These are phyloP conservation scores for Aeminium ludgeri DNA, from an alignment of 495 filamentous ascomycete species.

Conservation along the genomic window DNA sequence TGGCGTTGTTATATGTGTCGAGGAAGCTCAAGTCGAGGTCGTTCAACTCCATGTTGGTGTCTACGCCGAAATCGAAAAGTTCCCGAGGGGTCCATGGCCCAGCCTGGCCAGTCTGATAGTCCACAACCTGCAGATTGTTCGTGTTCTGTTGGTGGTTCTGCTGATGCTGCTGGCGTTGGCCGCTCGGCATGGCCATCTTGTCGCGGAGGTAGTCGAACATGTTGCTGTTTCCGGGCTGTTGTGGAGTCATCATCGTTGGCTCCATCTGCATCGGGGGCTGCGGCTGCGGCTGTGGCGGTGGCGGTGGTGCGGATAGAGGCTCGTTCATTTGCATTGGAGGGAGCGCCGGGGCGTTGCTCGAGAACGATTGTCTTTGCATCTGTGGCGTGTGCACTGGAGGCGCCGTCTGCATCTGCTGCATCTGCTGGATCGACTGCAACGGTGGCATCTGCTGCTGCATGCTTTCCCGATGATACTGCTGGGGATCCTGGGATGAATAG, in stretches of 20 bases:
- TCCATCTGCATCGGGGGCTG: conserved; percentile 4
- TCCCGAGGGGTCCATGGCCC: conserved; percentile 21
- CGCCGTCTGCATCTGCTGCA: conserved; percentile 6
- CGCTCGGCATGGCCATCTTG: conserved; percentile 13
- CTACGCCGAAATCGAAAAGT: conserved; percentile 31
- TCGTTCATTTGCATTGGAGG: conserved; percentile 8
- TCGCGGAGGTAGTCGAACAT: conserved; percentile 17
- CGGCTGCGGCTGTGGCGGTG: not conserved
- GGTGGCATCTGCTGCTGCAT: conserved; percentile 9
- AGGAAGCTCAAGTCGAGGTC: conserved; percentile 44
- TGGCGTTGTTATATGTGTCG: conserved; percentile 37
- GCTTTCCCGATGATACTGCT: conserved; percentile 5
- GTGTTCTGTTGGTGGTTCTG: no score
- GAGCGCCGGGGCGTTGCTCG: not conserved
- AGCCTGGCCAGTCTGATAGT: conserved; percentile 15
- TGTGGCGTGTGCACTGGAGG: conserved; percentile 2
- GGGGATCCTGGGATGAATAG: conserved; percentile 3
- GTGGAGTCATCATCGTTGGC: conserved; percentile 10
- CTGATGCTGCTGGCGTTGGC: no score
- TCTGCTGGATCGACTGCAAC: conserved; percentile 4
- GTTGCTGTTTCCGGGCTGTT: conserved; percentile 4
- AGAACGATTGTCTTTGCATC: conserved; percentile 11
- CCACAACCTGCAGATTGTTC: conserved; percentile 9
- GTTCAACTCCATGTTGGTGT: conserved; percentile 40
- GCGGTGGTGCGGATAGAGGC: conserved; percentile 1